Evolutionary conservation across 1,284 basidiomycete genomes (phyloP), one percentile per base, ranked within the genome.

Genomic region (Puccinia horiana): DNA sequence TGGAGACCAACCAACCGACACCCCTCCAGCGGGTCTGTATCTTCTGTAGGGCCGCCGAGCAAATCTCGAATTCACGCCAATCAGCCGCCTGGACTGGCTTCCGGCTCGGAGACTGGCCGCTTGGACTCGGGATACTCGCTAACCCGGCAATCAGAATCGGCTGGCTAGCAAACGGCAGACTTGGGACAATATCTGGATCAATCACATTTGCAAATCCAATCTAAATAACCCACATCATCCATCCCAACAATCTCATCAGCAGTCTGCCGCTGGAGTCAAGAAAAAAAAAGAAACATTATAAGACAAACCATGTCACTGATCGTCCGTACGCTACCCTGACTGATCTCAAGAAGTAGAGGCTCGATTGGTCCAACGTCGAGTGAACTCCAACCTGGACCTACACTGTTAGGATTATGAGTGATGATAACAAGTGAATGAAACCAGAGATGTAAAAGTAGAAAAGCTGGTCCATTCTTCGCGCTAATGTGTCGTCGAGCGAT

Each of bases 361-460:
- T 74, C 72, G 49, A 56, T 58, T 20, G 72, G 72, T 20, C 72
- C 49, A 18, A 74, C 72, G 47, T 74, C 72, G 37, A 74, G 72
- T 56, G 49, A 54, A 37, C 72, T 74, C 72, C 72, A 74, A 2
- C 35, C 72, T 37, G 72, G 49, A 20, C 72, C 72, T n/a, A 74
- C 72, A 65, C 61, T 65, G 29, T 54, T 76, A 3, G 78, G 42
- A 40, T 79, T 69, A 11, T 76, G 61, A 11, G 81, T 81, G 37
- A 81, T 81, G 54, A 83, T 75, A 26, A 81, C 79, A 1, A 83
- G 35, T 4, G 83, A 76, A 40, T 82, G 83, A 54, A 76, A 81
- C 83, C 83, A 83, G 4, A 82, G 40, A 18, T 79, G 81, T n/a
- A 79, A 54, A 9, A 82, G 83, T 47, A 83, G 26, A 49, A 83